Base-by-base conservation (phyloP, 495 filamentous ascomycete genomes). In the Aspergillus avenaceus region DNA sequence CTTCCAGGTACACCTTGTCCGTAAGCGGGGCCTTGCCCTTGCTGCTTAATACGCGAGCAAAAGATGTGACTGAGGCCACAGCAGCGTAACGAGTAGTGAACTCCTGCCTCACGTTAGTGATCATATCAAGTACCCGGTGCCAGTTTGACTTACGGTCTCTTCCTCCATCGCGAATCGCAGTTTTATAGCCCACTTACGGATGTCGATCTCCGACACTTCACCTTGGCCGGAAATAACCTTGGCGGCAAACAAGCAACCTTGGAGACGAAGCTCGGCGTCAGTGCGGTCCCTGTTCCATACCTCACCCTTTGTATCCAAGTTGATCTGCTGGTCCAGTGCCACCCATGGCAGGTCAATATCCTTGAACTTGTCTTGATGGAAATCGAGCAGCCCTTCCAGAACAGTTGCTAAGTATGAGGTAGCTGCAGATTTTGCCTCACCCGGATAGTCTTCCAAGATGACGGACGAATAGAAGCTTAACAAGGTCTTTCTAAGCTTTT, bases 1-100 rank as follows among this genome's bases (percentile, higher is more conserved):
- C 48, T 8, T 73, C 67, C 45, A 80, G 34, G 56, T 78, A 46
- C 54, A 60, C 46, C 5, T 43, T 18, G 28, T 69, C 63, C 1
- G 58, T 46, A 16, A 61, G 57, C 21, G 69, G 60, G 52, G 67
- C 34, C 42, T 53, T 34, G 29, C 52, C 52, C 0, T 45, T 18
- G 1, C 64, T 58, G 9, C 70, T 66, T 8, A 69, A 50, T 13
- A 55, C 51, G 9, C 55, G 57, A 9, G 60, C 54, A 45, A 73
- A 71, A 45, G 63, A 66, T 9, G 52, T 49, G 8, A 80, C 61
- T 11, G 70, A 72, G 21, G 54, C 29, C 16, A 75, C 76, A 3
- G 82, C 84, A 6, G 85, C 80, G 53, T 75, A 70, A 5, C 86
- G 75, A 1, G 81, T 84, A 42, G 84, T 82, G 45, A 86, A 86